Evolutionary conservation across 192 early-diverging fungal species (phyloP), one percentile per base, ranked within the genome.

Genomic region (Rhizophagus clarus): DNA sequence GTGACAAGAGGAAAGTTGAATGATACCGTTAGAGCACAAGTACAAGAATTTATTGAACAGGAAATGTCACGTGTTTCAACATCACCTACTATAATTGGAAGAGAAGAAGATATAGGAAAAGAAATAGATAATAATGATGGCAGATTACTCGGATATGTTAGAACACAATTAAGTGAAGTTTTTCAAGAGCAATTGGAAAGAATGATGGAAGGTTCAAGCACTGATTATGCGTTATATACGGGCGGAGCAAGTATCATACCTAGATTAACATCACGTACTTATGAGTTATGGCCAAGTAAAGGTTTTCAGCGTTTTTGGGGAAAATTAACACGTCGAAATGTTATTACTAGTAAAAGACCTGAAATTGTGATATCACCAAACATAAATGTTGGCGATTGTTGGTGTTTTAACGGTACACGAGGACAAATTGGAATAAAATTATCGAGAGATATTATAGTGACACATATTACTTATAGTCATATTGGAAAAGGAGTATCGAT

Each of bases 381-480:
- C 20, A 22, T 63, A 7, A 61, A 76, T 26, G 74, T 76, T 7
- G 74, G 74, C 28, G 60, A 76, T 42, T 76, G 74, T 62, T 76
- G 74, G 74, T 63, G 60, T 63, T 76, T 76, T 47, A 61, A 61
- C 61, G 74, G 60, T n/a, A 61, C 56, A 24, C 9, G 28, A 62
- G 74, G 74, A 22, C 74, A 76, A 63, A 42, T 76, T 12, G 74
- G 32, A 1, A 76, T 76, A 62, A 34, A 29, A 62, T 62, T 76
- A 40, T 76, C 74, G 6, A 20, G 61, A 9, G 26, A 22, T 15
- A 45, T 76, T 40, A 8, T 63, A 9, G 22, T 63, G 1, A 76
- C 74, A 2, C 60, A 61, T 29, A 15, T 76, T 8, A 63, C 74
- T 28, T 63, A 62, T n/a, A 22, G 29, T 42, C 74, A 76, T 42